A percentile compares a stretch with the other conserved stretches of the same genome.
These are phyloP conservation scores for Daedaleopsis nitida DNA, from an alignment of 768 basidiomycete genomes.

Conservation along the genomic window DNA sequence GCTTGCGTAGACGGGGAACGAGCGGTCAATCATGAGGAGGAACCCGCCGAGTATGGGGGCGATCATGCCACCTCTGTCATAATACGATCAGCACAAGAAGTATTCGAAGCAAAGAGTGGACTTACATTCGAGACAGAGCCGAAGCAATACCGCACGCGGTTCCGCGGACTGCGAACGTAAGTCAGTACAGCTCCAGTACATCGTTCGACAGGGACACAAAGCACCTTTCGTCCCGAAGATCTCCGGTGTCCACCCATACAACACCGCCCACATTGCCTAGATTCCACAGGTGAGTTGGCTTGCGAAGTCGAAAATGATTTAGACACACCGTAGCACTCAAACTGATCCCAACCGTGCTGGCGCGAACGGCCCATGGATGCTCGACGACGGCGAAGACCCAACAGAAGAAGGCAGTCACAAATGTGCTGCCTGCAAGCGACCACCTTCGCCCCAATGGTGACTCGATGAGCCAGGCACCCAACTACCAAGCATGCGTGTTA, in stretches of 20 bases:
- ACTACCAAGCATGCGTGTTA: conserved; percentile 37
- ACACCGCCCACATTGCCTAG: conserved; percentile 84
- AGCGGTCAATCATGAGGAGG: conserved; percentile 64
- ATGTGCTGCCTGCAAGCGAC: conserved; percentile 76
- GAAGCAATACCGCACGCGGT: conserved; percentile 89
- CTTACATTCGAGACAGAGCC: conserved; percentile 81
- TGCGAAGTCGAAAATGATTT: background rate
- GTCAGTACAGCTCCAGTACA: background rate
- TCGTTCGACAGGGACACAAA: conserved; percentile 6
- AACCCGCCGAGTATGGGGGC: conserved; percentile 79
- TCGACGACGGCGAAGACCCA: conserved; percentile 64
- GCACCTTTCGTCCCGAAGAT: conserved; percentile 79
- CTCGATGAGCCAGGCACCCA: conserved; percentile 87
- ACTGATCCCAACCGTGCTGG: conserved; percentile 76
- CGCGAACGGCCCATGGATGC: conserved; percentile 57
- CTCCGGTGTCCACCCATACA: conserved; percentile 89
- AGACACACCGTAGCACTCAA: conserved; percentile 67
- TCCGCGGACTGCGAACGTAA: conserved; percentile 59
- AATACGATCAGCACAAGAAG: background rate
- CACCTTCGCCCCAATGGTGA: conserved; percentile 64
- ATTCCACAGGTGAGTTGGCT: background rate
- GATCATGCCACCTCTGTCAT: conserved; percentile 80
- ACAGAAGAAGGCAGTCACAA: conserved; percentile 76
- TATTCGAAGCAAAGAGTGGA: conserved; percentile 6
- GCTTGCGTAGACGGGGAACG: conserved; percentile 79